phyloP scores from a whole-genome alignment of 495 filamentous ascomycete genomes.

The Penicillium coprophilum region DNA sequence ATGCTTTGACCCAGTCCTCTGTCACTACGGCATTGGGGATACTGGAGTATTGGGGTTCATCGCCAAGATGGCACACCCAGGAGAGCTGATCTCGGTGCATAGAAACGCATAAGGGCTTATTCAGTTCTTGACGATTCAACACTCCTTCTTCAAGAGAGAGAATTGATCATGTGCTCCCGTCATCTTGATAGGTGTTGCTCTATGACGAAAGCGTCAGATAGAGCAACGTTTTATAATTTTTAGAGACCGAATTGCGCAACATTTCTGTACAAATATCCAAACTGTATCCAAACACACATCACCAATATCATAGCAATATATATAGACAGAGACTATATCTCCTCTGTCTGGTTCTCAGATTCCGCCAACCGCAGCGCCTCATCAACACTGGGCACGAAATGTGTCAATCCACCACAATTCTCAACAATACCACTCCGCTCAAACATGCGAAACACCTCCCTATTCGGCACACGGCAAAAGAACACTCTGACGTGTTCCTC shows the following conservation, averaged over 20 bases:
- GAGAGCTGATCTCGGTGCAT: not conserved
- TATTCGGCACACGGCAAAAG: slow-evolving; percentile 76
- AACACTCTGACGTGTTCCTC: slow-evolving; percentile 76
- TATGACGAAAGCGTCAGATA: not conserved
- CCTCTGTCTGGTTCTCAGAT: slow-evolving; percentile 47
- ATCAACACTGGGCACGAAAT: slow-evolving; percentile 81
- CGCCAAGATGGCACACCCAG: not conserved
- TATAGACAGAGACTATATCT: slow-evolving; percentile 12
- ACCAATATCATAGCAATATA: not conserved
- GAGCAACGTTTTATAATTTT: not conserved
- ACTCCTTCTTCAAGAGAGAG: not conserved
- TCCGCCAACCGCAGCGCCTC: slow-evolving; percentile 81
- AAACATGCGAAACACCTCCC: slow-evolving; percentile 70
- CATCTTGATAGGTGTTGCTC: not conserved
- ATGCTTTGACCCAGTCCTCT: not conserved
- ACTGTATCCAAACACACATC: not conserved
- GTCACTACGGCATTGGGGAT: not conserved
- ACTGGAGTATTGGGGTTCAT: not conserved
- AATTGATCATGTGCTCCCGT: not conserved
- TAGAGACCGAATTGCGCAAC: slow-evolving; percentile 1
- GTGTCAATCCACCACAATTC: slow-evolving; percentile 65
- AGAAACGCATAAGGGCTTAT: not conserved
- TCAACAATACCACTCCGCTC: slow-evolving; percentile 80
- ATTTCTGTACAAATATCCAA: slow-evolving; percentile 5
- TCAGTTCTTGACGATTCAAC: too few relatives aligned